phyloP scores from a whole-genome alignment of 805 yeast species.

The Metschnikowia baotianmanensis region DNA sequence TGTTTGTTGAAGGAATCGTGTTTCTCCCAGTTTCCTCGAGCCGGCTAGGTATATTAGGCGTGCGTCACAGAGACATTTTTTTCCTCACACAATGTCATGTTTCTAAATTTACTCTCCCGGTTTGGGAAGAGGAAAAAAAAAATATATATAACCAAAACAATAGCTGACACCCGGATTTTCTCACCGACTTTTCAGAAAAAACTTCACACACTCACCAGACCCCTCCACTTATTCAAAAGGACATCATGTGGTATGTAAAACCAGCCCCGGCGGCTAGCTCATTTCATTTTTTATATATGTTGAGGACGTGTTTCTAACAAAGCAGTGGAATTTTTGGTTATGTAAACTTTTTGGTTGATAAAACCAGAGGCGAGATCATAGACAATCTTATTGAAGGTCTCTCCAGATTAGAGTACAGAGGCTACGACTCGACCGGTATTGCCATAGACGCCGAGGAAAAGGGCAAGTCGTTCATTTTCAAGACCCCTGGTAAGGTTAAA shows the following conservation, averaged over 20 bases:
- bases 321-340: constrained; percentile 95
- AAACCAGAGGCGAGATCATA: constrained; percentile 87
- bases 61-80: constrained; percentile 13
- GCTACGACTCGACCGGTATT: constrained; percentile 96
- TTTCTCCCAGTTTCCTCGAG: constrained; percentile 1
- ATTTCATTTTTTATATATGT: neutral
- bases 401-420: constrained; percentile 89
- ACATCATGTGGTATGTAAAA: constrained; percentile 18
- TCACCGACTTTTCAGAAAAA: constrained; percentile 2
- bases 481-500: constrained; percentile 89
- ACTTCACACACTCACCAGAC: neutral
- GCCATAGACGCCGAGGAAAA: constrained; percentile 88
- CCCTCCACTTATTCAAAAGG: neutral
- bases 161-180: constrained; percentile 4
- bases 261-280: no score
- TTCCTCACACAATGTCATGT: constrained; percentile 11
- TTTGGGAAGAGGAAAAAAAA: constrained; percentile 6
- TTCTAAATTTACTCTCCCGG: constrained; percentile 9
- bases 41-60: constrained; percentile 2
- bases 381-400: constrained; percentile 86
- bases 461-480: constrained; percentile 68
- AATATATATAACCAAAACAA: constrained; percentile 8
- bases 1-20: neutral
- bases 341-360: constrained; percentile 91
- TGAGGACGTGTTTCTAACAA: constrained; percentile 17